A percentile compares a stretch with the other conserved stretches of the same genome.
Evolutionary conservation across 2,329 filamentous ascomycete species (phyloP).

Genomic region (Fusarium abutilonis): DNA sequence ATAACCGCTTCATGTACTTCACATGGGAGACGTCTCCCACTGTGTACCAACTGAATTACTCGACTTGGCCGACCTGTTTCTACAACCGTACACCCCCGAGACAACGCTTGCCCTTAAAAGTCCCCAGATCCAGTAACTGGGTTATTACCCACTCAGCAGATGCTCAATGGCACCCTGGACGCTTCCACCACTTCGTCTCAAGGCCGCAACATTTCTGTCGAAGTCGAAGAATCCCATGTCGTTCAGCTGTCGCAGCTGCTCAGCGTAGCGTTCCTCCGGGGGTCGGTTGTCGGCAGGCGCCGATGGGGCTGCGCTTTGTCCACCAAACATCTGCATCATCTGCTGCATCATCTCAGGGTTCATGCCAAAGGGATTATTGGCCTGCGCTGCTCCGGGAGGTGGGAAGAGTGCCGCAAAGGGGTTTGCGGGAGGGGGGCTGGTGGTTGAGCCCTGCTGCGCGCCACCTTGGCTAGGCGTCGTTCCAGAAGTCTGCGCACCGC

Average conservation of each 20-base stretch:
- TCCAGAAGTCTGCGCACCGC: conserved; percentile 37
- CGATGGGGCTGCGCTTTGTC: conserved; percentile 55
- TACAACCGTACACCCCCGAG: conserved; percentile 15
- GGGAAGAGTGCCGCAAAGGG: conserved; percentile 74
- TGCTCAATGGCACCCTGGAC: conserved; percentile 92
- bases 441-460: conserved; percentile 41
- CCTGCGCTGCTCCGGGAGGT: conserved; percentile 44
- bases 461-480: conserved; percentile 28
- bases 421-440: conserved; percentile 61
- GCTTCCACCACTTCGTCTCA: conserved; percentile 89
- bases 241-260: conserved; percentile 91
- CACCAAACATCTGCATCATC: conserved; percentile 61
- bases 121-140: conserved; percentile 15
- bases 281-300: conserved; percentile 82
- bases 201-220: conserved; percentile 87
- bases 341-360: conserved; percentile 66
- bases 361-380: conserved; percentile 58
- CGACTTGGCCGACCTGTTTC: conserved; percentile 23
- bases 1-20: conserved; percentile 39
- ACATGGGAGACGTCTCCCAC: conserved; percentile 6
- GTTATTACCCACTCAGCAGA: conserved; percentile 57
- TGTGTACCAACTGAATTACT: conserved; percentile 33
- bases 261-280: conserved; percentile 91
- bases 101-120: background rate
- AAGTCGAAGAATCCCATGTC: conserved; percentile 99